These are phyloP conservation scores for Speleostelium caveatum DNA, from an alignment of 78 protist species.

Conservation along the genomic window DNA sequence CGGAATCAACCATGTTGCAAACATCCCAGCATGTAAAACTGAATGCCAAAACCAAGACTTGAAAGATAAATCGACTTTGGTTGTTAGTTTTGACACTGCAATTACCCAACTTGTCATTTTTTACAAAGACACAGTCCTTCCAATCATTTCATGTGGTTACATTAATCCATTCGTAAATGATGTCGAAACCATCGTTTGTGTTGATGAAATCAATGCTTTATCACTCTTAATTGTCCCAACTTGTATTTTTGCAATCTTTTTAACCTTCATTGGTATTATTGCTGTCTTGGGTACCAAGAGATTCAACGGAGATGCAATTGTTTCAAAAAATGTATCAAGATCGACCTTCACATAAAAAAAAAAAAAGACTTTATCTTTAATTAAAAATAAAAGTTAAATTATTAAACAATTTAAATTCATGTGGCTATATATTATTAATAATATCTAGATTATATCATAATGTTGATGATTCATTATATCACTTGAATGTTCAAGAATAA, in stretches of 20 bases:
- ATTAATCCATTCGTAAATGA: slow-evolving; percentile 42
- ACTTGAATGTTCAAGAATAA: too few relatives aligned
- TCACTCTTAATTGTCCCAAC: slow-evolving; percentile 36
- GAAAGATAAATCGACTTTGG: background rate
- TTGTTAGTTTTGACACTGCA: background rate
- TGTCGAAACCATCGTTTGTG: slow-evolving; percentile 34
- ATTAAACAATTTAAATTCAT: too few relatives aligned
- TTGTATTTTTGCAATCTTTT: slow-evolving; percentile 6
- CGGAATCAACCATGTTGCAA: too few relatives aligned
- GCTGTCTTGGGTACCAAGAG: slow-evolving; percentile 31
- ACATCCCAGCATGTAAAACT: background rate
- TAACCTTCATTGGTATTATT: slow-evolving; percentile 33
- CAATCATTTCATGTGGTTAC: slow-evolving; percentile 25
- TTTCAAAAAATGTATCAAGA: background rate
- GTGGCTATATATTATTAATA: too few relatives aligned
- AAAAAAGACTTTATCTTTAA: too few relatives aligned
- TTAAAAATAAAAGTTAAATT: too few relatives aligned
- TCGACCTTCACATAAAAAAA: too few relatives aligned
- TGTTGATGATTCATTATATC: too few relatives aligned
- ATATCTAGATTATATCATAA: too few relatives aligned
- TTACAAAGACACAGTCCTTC: background rate
- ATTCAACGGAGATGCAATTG: slow-evolving; percentile 23
- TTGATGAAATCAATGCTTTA: slow-evolving; percentile 23
- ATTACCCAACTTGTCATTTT: background rate
- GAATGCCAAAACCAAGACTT: background rate